Base-by-base conservation (phyloP, 768 basidiomycete genomes). In the Trametes cingulata region DNA sequence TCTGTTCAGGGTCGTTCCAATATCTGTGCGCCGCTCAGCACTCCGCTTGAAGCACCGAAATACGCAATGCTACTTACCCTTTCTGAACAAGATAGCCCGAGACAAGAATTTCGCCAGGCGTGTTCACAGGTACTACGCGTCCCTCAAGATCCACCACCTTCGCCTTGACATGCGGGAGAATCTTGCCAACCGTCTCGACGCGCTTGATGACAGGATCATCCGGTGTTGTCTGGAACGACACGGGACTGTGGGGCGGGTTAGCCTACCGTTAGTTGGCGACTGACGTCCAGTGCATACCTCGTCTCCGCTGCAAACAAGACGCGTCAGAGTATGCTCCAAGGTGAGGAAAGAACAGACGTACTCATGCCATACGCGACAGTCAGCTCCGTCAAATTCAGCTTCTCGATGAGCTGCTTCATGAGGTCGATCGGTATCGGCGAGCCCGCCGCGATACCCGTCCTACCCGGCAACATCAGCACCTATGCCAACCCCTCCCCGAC, bases 351-450 rank as follows among this genome's bases (percentile, higher is more conserved):
- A 35, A 22, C 25, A 22, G 25, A 81, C 87, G 60, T 62, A 93
- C 91, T 93, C 91, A 93, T 93, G 57, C 91, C 91, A 72, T 91
- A 93, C 12, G 87, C 90, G 58, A 83, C 86, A 0, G 91, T 91
- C 40, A 93, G 72, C 42, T 91, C 88, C 6, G 68, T 77, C 39
- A 93, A 70, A 65, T 91, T 88, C 56, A 93, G 65, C 65, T 84
- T 83, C 20, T 76, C 70, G 20, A 90, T 90, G 29, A 93, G 78
- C 39, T 78, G 80, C 62, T 79, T 85, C 91, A 93, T 93, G 45
- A 93, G 73, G 49, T 90, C 84, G 39, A 88, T 92, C 6, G 91
- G 91, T 35, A 93, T 76, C 0, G 90, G 81, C 0, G 90, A 87
- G 1, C 91, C 91, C 10, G 90, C 88, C 29, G 90, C 90, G 57